These are phyloP conservation scores for Aspergillus caelatus DNA, from an alignment of 2,329 filamentous ascomycete species.

Conservation along the genomic window DNA sequence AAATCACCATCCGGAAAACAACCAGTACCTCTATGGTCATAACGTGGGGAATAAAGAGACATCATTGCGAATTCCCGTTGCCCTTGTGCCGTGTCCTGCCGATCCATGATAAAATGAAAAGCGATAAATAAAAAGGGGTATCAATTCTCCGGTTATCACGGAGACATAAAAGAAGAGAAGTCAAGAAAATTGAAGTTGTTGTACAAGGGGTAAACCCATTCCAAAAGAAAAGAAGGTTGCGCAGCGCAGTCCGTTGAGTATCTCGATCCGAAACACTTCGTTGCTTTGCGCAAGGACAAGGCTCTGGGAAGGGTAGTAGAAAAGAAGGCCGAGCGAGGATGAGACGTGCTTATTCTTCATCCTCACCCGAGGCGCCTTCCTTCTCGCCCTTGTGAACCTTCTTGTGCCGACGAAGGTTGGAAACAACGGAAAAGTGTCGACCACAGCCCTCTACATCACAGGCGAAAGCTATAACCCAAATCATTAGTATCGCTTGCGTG, in stretches of 20 bases:
- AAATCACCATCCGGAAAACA: slow-evolving; percentile 33
- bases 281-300: slow-evolving; percentile 10
- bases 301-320: slow-evolving; percentile 18
- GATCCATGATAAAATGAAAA: slow-evolving; percentile 22
- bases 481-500: slow-evolving; percentile 22
- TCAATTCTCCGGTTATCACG: slow-evolving; percentile 29
- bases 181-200: slow-evolving; percentile 31
- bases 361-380: slow-evolving; percentile 42
- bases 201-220: slow-evolving; percentile 34
- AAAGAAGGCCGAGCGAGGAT: slow-evolving; percentile 4
- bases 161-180: slow-evolving; percentile 27
- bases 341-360: slow-evolving; percentile 39
- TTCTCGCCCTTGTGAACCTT: slow-evolving; percentile 84
- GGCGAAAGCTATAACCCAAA: slow-evolving; percentile 69
- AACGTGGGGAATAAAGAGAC: slow-evolving; percentile 29
- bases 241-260: slow-evolving; percentile 11
- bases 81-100: slow-evolving; percentile 24
- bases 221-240: slow-evolving; percentile 17
- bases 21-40: slow-evolving; percentile 46
- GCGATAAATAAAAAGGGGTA: slow-evolving; percentile 25
- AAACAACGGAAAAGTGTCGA: slow-evolving; percentile 95
- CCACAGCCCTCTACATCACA: slow-evolving; percentile 95
- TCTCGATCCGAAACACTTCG: slow-evolving; percentile 12
- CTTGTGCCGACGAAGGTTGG: slow-evolving; percentile 88
- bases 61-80: slow-evolving; percentile 23